Conservation (phyloP, 2,329 filamentous ascomycete species). For the Paraphoma sp. region DNA sequence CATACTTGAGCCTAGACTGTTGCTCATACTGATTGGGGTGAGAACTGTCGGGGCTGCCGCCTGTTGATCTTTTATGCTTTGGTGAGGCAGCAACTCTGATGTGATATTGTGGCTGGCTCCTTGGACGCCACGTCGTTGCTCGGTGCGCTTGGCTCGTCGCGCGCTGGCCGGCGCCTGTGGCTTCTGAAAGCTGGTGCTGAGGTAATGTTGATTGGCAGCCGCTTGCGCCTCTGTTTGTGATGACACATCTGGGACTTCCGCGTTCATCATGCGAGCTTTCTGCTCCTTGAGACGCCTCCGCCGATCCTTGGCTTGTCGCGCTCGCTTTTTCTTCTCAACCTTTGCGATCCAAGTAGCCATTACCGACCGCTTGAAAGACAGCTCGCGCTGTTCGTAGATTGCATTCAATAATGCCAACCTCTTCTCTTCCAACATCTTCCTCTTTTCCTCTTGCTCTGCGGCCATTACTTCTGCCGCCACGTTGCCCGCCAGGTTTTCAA, state of each 20-base stretch:
- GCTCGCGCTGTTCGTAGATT: conserved; percentile 20
- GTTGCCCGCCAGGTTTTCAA: conserved; percentile 48
- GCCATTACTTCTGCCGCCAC: conserved; percentile 44
- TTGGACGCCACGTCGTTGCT: conserved; percentile 15
- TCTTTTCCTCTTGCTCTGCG: conserved; percentile 22
- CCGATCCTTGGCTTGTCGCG: conserved; percentile 26
- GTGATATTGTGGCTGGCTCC: conserved; percentile 2
- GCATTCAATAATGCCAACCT: conserved; percentile 23
- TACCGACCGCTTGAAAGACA: conserved; percentile 25
- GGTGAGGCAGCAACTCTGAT: not conserved
- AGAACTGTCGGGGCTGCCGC: not conserved
- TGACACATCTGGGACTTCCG: conserved; percentile 6
- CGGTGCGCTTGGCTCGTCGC: conserved; percentile 24
- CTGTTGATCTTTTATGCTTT: not conserved
- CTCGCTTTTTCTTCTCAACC: conserved; percentile 33
- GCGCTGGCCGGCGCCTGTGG: conserved; percentile 21
- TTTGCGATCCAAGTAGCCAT: conserved; percentile 31
- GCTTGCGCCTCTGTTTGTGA: conserved; percentile 4
- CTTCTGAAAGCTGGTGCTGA: conserved; percentile 16
- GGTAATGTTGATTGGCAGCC: conserved; percentile 9
- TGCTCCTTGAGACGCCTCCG: conserved; percentile 33
- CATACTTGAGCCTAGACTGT: not conserved
- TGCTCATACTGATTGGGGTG: conserved; percentile 7
- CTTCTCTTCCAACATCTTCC: conserved; percentile 37
- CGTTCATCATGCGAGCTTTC: conserved; percentile 14